Base-by-base conservation (phyloP, 345 rosid species). In the Geranium rotundifolium region DNA sequence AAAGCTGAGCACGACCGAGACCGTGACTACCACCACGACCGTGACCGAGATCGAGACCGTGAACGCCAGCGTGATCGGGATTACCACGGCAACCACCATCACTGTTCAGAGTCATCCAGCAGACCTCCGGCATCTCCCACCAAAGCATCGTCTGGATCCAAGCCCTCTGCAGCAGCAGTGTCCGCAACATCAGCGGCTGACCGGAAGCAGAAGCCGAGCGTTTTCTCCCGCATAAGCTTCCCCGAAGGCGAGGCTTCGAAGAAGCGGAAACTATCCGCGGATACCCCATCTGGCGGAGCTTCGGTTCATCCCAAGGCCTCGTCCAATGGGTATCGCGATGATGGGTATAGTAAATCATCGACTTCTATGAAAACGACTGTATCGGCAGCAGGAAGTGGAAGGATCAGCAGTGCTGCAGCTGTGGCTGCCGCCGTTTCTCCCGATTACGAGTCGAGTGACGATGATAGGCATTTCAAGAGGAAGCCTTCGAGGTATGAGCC, bases 381-480 rank as follows among this genome's bases (percentile, higher is more conserved):
- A 7, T 12, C 80, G 1, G 30, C 59, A 4, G 15, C 2, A 71
- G n/a, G n/a, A n/a, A 13, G 54, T 55, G 23, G 73, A 73, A 17
- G 70, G 73, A 7, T 56, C 63, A 10, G 67, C 50, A 59, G 59
- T 63, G 15, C 56, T 70, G 58, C 82, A 73, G 76, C 27, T 23
- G 27, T 23, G 27, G 71, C 65, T 62, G 39, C 73, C 2, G 29
- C 72, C 58, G 69, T 69, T 41, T 65, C 75, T 4, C 80, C 62
- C 62, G 93, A 92, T 15, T 77, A 86, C 1, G 99, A 90, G 72
- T 90, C 97, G 0, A 93, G 97, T 52, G 97, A 88, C 12, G 97
- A 90, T 54, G 97, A 90, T 29, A 76, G 90, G 72, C 98, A 92
- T 76, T 92, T 89, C 67, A 89, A 92, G 84, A 84, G 99, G 79